Evolutionary conservation across 441 rosid species (phyloP), one percentile per base, ranked within the genome.

Genomic region (Syzygium syzygioides): DNA sequence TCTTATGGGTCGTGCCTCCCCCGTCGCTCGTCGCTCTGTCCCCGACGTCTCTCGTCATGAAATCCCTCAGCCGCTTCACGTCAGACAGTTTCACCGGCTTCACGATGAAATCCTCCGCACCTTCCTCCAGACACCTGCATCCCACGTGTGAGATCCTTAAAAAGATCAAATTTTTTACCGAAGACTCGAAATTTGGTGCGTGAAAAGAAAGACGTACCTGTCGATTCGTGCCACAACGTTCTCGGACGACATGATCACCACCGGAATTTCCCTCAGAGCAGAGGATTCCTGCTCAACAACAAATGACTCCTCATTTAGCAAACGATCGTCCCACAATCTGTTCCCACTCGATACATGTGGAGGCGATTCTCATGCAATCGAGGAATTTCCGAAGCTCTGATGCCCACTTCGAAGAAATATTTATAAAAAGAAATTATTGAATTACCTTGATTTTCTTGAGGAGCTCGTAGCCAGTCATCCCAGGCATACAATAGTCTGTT

Each of bases 401-500:
- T 71, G 83, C 83, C 83, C 52, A 37, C 83, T 71, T 20, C 23
- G 52, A 71, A 20, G 83, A 37, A 1, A 71, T 3, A 20, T 20
- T 20, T 12, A 71, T 12, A 4, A 37, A 37, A 71, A n/a, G 52
- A 10, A 17, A 53, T 0, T 8, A 52, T 14, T 7, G 10, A 53
- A 32, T 87, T 53, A 96, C 99, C 97, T 97, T 97, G 64, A 96
- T 94, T 89, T 95, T 96, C 93, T 97, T 96, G 86, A 97, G 98
- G 85, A 96, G 91, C 89, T 97, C 99, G 85, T 96, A 96, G 23
- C 99, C 99, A 26, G 98, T 96, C 99, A 97, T 96, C 89, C 96
- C 98, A 55, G 99, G 99, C 99, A 97, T 97, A 57, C 98, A 97
- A 85, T 97, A 97, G 86, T 97, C 99, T 5, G 99, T 97, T 56